Percentiles rank a stretch among this genome's conserved stretches.
These are phyloP conservation scores for Scheffersomyces lignicola DNA, from an alignment of 1,139 yeast species.

Conservation along the genomic window DNA sequence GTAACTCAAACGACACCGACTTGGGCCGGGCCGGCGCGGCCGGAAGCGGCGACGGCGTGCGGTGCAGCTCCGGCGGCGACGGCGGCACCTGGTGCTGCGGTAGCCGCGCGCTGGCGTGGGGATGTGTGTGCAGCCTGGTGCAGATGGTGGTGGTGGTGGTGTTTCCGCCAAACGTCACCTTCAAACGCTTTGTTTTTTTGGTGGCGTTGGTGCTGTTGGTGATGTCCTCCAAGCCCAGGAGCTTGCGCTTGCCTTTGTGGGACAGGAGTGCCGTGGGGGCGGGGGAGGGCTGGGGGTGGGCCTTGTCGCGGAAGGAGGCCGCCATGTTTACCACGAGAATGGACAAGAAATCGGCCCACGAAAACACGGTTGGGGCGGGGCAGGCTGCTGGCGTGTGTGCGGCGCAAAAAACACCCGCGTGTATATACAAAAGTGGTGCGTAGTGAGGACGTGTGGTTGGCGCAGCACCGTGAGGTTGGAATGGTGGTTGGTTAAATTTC, in stretches of 20 bases:
- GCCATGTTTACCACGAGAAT: too few species aligned
- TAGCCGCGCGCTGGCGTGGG: background rate
- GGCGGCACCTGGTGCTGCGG: conserved; percentile 11
- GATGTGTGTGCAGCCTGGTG: conserved; percentile 2
- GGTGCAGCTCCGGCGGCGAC: conserved; percentile 17
- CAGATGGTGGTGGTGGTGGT: conserved; percentile 1
- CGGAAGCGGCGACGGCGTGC: conserved; percentile 29
- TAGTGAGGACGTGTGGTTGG: too few species aligned
- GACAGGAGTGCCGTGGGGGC: too few species aligned
- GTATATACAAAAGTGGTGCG: too few species aligned
- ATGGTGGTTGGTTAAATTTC: too few species aligned
- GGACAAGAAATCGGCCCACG: too few species aligned
- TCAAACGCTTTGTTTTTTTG: conserved; percentile 7
- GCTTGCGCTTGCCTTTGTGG: conserved; percentile 32
- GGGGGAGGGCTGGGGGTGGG: too few species aligned
- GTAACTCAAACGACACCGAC: conserved; percentile 26
- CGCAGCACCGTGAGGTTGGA: too few species aligned
- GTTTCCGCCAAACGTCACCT: conserved; percentile 1
- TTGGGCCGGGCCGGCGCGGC: conserved; percentile 16
- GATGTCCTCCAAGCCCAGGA: conserved; percentile 35
- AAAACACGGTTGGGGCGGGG: too few species aligned
- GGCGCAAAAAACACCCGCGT: too few species aligned
- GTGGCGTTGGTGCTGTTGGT: conserved; percentile 21
- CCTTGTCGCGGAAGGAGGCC: conserved; percentile 26
- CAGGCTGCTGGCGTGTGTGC: too few species aligned